Evolutionary conservation across 1,284 basidiomycete genomes (phyloP), one percentile per base, ranked within the genome.

Genomic region (Rhodotorula sp.): DNA sequence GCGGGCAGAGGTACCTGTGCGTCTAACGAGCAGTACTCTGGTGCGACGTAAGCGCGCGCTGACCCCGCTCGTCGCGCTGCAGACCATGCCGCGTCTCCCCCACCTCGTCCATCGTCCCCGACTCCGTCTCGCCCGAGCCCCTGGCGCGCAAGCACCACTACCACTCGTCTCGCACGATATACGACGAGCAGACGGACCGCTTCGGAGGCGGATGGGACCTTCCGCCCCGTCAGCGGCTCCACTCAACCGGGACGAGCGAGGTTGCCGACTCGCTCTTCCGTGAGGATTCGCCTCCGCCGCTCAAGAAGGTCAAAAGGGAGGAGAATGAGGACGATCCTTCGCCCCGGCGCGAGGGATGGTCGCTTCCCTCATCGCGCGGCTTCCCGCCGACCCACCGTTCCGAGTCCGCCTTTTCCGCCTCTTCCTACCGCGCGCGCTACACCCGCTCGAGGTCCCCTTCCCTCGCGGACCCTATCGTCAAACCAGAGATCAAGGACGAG

Each of bases 81-180:
- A 59, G 56, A 5, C 13, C 8, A 5, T 49, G 42, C 49, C 50
- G 4, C 19, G 45, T 23, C 59, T 34, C 42, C 23, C 56, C 49
- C 49, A 5, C 49, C 44, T 45, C 23, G 25, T 59, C 56, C 49
- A 4, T 45, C 44, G 25, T 66, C n/a, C 49, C 64, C 49, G 57
- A 66, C 49, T 66, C 57, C 41, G 57, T 59, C 49, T 53, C 57
- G 0, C 64, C 64, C 10, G 55, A 58, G 27, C 49, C 60, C 17
- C 13, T 4, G 0, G 12, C 2, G 16, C 49, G 46, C 3, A 50
- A n/a, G 19, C 34, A 34, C 9, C 12, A 44, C n/a, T 17, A 2
- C 45, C 25, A 7, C 23, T 21, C n/a, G 1, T 9, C 2, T 45
- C 14, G n/a, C 44, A 45, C 13, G 44, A 46, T 8, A 8, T 17